Percentiles rank a stretch among this genome's conserved stretches.
Conservation (phyloP, 305 asterid species). For the Fraxinus ornus region DNA sequence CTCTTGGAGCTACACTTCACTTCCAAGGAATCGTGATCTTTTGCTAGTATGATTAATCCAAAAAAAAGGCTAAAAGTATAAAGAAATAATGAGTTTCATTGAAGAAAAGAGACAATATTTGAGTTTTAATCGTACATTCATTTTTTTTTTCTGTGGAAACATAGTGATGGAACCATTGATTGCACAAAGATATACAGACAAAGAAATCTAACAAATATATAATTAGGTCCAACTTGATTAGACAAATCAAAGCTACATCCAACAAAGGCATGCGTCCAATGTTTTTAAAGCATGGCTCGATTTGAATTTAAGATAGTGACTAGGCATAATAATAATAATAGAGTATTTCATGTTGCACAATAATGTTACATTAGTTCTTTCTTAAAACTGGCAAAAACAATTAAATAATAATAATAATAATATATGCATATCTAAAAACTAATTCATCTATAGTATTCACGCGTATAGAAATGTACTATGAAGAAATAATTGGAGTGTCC, state of each 20-base stretch:
- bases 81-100: neutral
- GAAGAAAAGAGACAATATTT: neutral
- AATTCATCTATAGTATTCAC: no score
- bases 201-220: constrained; percentile 20
- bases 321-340: neutral
- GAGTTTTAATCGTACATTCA: constrained; percentile 1
- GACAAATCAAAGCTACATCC: constrained; percentile 10
- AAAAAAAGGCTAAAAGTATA: neutral
- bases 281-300: neutral
- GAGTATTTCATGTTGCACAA: neutral
- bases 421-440: no score
- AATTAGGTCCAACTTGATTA: constrained; percentile 22
- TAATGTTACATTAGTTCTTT: no score
- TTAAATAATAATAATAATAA: no score
- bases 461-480: neutral
- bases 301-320: neutral
- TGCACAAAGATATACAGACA: constrained; percentile 24
- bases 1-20: no score
- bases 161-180: constrained; percentile 10
- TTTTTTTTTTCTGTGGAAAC: neutral
- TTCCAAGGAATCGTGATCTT: constrained; percentile 1
- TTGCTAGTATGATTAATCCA: neutral
- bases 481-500: neutral
- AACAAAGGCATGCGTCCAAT: neutral
- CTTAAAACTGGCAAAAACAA: neutral